phyloP scores from a whole-genome alignment of 2,329 filamentous ascomycete species.

The Paecilomyces niveus region DNA sequence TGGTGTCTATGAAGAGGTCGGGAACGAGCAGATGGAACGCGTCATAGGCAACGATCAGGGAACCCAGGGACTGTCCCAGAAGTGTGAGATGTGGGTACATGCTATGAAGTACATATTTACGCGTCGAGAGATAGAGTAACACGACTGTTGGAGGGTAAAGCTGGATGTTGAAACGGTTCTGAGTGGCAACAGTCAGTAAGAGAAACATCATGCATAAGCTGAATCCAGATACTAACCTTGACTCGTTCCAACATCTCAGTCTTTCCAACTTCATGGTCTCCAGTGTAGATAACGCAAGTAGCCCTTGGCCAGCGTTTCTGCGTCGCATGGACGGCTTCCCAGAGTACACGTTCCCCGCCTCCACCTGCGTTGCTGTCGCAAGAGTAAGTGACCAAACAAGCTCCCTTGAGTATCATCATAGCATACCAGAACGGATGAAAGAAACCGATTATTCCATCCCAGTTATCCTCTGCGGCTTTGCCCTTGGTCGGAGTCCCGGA shows the following conservation, averaged over 20 bases:
- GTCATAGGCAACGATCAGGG: slow-evolving; percentile 79
- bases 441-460: slow-evolving; percentile 85
- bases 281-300: slow-evolving; percentile 89
- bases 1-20: slow-evolving; percentile 93
- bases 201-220: background rate
- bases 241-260: slow-evolving; percentile 69
- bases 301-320: slow-evolving; percentile 83
- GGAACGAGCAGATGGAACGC: slow-evolving; percentile 87
- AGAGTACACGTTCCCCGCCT: slow-evolving; percentile 90
- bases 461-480: slow-evolving; percentile 49
- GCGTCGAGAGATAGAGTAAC: slow-evolving; percentile 85
- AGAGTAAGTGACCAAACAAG: slow-evolving; percentile 2
- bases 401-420: background rate
- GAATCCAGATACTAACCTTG: slow-evolving; percentile 44
- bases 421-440: slow-evolving; percentile 93
- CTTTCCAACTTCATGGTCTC: slow-evolving; percentile 84
- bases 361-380: slow-evolving; percentile 79
- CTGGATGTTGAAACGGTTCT: slow-evolving; percentile 86
- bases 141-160: slow-evolving; percentile 75
- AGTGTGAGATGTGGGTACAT: slow-evolving; percentile 91
- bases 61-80: slow-evolving; percentile 87
- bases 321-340: slow-evolving; percentile 88
- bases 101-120: slow-evolving; percentile 75
- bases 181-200: slow-evolving; percentile 8
- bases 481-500: slow-evolving; percentile 40